Evolutionary conservation across 2,329 filamentous ascomycete genomes (phyloP), one percentile per base, ranked within the genome.

Genomic region (Pseudonectria foliicola): DNA sequence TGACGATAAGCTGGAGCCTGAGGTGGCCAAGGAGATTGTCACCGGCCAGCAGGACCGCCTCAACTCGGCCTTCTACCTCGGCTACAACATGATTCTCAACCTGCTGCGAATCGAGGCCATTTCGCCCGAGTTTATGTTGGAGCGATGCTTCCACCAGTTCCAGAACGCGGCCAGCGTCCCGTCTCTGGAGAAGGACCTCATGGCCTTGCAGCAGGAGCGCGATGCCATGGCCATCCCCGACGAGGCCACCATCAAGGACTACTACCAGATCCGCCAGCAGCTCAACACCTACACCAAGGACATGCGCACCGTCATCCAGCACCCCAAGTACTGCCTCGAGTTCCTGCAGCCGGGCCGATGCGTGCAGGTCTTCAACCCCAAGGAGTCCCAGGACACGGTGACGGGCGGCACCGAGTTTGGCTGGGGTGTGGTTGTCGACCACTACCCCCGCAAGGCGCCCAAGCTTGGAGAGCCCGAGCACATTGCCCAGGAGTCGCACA

Each of bases 41-140:
- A 87, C 92, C 34, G 92, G 92, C 48, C 85, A 95, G 55, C 92
- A 98, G 60, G 93, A 98, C 61, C 88, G 89, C 48, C 79, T 98
- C 21, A 96, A 96, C 63, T 96, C 92, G 4, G 92, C 92, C 2
- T 98, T 98, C 64, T 86, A 98, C 58, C 74, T 98, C 12, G 89
- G 92, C 23, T 98, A 98, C 71, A 98, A 98, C 67, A 98, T 98
- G 92, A 86, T 98, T 55, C 71, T 98, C 38, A 98, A 98, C 56
- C 66, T 98, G 42, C 82, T 96, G 61, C 77, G 92, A 62, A 90
- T 98, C n/a, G 92, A 98, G 59, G 90, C 88, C n/a, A 94, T 98
- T 33, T 96, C 89, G 7, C 92, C 93, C 3, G 90, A 98, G 53
- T 96, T 86, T 55, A 98, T 98, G 92, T 70, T 98, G n/a, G 89